Base-by-base conservation (phyloP, 768 basidiomycete genomes). In the Omphalotus guepiniiformis region DNA sequence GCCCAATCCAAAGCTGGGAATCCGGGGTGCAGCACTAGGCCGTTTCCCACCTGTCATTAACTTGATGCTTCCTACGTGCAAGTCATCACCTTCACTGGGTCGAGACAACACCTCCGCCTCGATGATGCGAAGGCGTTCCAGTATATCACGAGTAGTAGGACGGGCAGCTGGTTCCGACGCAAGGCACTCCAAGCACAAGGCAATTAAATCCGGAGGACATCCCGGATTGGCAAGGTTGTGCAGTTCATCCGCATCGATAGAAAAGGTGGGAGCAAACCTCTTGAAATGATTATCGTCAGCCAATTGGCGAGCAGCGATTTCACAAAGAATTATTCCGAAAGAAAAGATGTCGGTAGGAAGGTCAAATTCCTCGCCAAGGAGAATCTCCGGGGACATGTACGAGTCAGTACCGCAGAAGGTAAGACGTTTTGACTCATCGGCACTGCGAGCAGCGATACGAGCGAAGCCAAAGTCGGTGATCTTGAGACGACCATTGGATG, bases 391-490 rank as follows among this genome's bases (percentile, higher is more conserved):
- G 2, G 89, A 92, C 95, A 97, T 97, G 69, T 96, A 95, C 4
- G 91, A 88, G 58, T 91, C 87, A 2, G 88, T 90, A n/a, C 88
- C 88, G 51, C 85, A 88, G 65, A 91, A 91, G 0, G 89, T 92
- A 36, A 92, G 76, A 3, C 88, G 78, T 59, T 86, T 88, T 44
- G 74, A 78, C 68, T 98, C 95, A 54, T 94, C 93, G 48, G 83
- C 89, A 57, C 90, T 95, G 34, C 88, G 79, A 0, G 93, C 93
- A 0, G 92, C 92, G 57, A 98, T 96, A 28, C 95, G 79, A 3
- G 93, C 93, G 57, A 97, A 95, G 1, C 95, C 95, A 66, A 99
- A 99, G 61, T 99, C 95, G n/a, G 94, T 96, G 56, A 97, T 85
- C 71, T 98, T 99, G 59, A 98, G 76, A 36, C 95, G 82, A 18